A percentile compares a stretch with the other conserved stretches of the same genome.
Conservation (phyloP, 441 rosid species). For the Dalechampia spathulata region DNA sequence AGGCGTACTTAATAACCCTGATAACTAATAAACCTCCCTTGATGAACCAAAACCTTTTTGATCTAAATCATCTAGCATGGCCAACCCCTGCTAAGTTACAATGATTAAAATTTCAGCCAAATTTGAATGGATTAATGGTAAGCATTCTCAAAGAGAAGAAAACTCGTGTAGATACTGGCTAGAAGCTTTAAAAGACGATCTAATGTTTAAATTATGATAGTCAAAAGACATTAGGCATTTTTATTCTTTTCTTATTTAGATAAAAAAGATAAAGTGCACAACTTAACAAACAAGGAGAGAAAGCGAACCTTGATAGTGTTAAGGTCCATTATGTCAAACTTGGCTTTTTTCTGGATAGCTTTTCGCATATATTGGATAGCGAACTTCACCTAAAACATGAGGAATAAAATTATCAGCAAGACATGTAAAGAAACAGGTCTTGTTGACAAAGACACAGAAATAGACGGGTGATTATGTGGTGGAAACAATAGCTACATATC, state of each 20-base stretch:
- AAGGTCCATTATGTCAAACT: conserved; percentile 78
- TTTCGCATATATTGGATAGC: conserved; percentile 92
- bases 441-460: not conserved
- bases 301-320: conserved; percentile 77
- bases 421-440: not conserved
- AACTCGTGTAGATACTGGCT: not conserved
- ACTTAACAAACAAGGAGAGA: conserved; percentile 5
- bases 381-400: conserved; percentile 66
- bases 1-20: not conserved
- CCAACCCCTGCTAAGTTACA: too few relatives aligned
- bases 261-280: not conserved
- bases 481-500: not conserved
- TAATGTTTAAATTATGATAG: not conserved
- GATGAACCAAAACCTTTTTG: not conserved
- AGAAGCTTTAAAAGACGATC: conserved; percentile 4
- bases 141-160: not conserved
- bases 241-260: not conserved
- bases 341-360: conserved; percentile 82
- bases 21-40: not conserved
- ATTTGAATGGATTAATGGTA: not conserved
- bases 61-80: too few relatives aligned
- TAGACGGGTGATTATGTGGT: not conserved
- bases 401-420: not conserved
- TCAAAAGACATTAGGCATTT: not conserved
- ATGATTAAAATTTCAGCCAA: not conserved